Evolutionary conservation across 2,329 filamentous ascomycete genomes (phyloP).

Genomic region (Juglanconis sp.): DNA sequence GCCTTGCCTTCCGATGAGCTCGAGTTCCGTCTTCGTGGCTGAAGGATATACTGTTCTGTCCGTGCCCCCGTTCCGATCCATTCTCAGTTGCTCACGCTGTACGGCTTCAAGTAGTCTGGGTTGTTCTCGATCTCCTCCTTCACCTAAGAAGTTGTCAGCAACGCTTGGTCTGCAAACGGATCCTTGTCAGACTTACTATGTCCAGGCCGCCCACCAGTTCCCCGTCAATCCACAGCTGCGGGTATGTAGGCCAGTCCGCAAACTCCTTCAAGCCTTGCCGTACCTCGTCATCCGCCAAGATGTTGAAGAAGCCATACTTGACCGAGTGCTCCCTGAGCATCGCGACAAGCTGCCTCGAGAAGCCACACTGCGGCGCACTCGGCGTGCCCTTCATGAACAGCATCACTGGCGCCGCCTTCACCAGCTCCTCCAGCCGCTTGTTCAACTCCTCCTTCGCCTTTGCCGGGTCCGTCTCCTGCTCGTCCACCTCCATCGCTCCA

Average conservation of each 20-base stretch:
- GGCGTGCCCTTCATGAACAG: constrained; percentile 99
- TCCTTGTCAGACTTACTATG: constrained; percentile 65
- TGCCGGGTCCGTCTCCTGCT: constrained; percentile 41
- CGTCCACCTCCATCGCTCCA: constrained; percentile 26
- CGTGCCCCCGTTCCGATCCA: background rate
- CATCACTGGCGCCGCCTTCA: constrained; percentile 96
- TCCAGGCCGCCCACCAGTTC: constrained; percentile 91
- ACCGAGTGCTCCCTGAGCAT: constrained; percentile 86
- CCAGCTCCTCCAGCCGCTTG: constrained; percentile 75
- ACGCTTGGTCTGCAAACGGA: background rate
- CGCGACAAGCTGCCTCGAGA: constrained; percentile 83
- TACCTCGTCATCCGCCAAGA: constrained; percentile 94
- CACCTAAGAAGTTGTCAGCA: constrained; percentile 53
- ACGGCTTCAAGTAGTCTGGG: constrained; percentile 76
- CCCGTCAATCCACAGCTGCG: constrained; percentile 87
- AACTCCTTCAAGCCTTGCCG: constrained; percentile 94
- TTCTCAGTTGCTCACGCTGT: constrained; percentile 51
- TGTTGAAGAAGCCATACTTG: constrained; percentile 99
- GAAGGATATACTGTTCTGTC: background rate
- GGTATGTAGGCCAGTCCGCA: constrained; percentile 98
- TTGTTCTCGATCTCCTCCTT: constrained; percentile 90
- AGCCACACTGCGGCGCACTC: constrained; percentile 92
- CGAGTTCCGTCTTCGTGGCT: background rate
- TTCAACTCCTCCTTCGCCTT: constrained; percentile 81
- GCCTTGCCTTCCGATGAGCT: background rate